phyloP scores from a whole-genome alignment of 768 basidiomycete species.

The Tephrocybe rancida region DNA sequence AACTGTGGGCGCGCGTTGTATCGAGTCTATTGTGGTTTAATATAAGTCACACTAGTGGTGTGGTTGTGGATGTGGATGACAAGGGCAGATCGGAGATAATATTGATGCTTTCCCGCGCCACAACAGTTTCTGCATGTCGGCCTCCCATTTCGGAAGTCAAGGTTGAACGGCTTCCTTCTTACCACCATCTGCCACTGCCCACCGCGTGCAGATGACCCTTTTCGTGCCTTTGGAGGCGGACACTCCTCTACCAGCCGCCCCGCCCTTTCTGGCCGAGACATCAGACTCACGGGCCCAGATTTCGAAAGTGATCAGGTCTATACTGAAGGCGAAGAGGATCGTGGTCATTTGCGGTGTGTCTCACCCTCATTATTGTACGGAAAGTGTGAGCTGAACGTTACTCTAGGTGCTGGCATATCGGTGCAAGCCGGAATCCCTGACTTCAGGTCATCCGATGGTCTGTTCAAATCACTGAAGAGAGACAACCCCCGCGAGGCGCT shows the following conservation, averaged over 20 bases:
- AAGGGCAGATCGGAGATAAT: slow-evolving; percentile 6
- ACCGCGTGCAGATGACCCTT: slow-evolving; percentile 52
- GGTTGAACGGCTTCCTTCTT: slow-evolving; percentile 13
- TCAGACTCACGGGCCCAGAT: slow-evolving; percentile 48
- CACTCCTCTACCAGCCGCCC: slow-evolving; percentile 48
- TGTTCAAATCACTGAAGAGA: slow-evolving; percentile 77
- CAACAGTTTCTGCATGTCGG: slow-evolving; percentile 10
- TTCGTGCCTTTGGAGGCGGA: slow-evolving; percentile 60
- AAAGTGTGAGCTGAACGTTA: background rate
- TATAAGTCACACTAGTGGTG: too few species aligned
- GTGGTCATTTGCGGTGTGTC: slow-evolving; percentile 85
- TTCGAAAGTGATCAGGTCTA: slow-evolving; percentile 59
- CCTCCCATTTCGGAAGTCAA: slow-evolving; percentile 15
- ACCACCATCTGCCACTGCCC: slow-evolving; percentile 17
- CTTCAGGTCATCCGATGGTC: slow-evolving; percentile 79
- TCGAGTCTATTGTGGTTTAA: too few species aligned
- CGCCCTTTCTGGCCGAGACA: slow-evolving; percentile 57
- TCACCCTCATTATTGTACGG: slow-evolving; percentile 3
- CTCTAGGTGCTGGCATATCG: slow-evolving; percentile 83
- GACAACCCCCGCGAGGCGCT: slow-evolving; percentile 75
- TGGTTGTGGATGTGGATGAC: too few species aligned
- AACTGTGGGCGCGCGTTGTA: too few species aligned
- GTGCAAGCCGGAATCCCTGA: slow-evolving; percentile 89
- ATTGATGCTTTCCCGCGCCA: slow-evolving; percentile 24
- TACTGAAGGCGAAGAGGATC: slow-evolving; percentile 78